Conservation (phyloP, 768 basidiomycete genomes). For the Gloeophyllum trabeum region DNA sequence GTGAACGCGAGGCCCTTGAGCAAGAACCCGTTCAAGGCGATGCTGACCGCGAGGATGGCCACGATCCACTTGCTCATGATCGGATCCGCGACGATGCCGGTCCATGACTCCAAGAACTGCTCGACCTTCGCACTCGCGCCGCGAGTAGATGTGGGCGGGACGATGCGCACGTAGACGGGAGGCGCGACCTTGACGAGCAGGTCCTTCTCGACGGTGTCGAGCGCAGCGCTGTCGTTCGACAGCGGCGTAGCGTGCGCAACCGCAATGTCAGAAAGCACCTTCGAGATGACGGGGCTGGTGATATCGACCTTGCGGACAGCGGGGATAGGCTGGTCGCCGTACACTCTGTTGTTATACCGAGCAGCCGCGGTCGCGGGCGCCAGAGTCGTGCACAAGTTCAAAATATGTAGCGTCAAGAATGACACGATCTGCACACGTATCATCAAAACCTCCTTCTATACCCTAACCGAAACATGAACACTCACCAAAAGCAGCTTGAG, state of each 20-base stretch:
- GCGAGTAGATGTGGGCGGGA: slow-evolving; percentile 15
- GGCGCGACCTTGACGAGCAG: slow-evolving; percentile 53
- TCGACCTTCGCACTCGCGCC: slow-evolving; percentile 12
- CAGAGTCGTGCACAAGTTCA: slow-evolving; percentile 89
- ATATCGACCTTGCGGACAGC: slow-evolving; percentile 55
- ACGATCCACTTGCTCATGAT: slow-evolving; percentile 94
- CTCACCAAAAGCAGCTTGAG: slow-evolving; percentile 80
- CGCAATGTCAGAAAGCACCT: slow-evolving; percentile 26
- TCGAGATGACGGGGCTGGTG: slow-evolving; percentile 43
- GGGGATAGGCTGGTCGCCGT: slow-evolving; percentile 11
- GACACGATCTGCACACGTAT: slow-evolving; percentile 53
- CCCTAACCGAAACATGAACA: slow-evolving; percentile 5
- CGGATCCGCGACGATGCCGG: slow-evolving; percentile 85
- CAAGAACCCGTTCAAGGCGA: slow-evolving; percentile 87
- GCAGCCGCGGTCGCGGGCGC: slow-evolving; percentile 51
- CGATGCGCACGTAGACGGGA: slow-evolving; percentile 42
- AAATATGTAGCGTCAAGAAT: slow-evolving; percentile 83
- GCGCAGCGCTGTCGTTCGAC: slow-evolving; percentile 11
- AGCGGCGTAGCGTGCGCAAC: slow-evolving; percentile 13
- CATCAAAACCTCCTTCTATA: slow-evolving; percentile 3
- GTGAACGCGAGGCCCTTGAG: slow-evolving; percentile 76
- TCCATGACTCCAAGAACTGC: slow-evolving; percentile 85
- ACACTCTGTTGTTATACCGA: slow-evolving; percentile 21
- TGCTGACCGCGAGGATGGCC: slow-evolving; percentile 71
- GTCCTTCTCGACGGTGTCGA: slow-evolving; percentile 17